Conservation (phyloP, 306 rosid genomes). For the Quercus cerris region DNA sequence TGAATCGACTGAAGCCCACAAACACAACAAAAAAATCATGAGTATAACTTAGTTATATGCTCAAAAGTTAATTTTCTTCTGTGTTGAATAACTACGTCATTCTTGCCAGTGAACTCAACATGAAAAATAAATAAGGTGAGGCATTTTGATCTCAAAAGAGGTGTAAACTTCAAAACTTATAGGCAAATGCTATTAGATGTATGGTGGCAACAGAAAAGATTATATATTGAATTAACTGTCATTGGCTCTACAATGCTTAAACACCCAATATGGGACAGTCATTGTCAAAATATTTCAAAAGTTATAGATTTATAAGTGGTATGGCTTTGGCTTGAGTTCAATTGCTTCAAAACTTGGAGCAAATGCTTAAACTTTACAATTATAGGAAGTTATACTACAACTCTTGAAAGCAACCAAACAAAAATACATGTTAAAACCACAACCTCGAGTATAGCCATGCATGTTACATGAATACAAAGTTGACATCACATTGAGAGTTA, state of each 20-base stretch:
- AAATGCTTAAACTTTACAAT: not conserved
- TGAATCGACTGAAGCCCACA: slow-evolving; percentile 72
- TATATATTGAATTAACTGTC: not conserved
- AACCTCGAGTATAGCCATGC: not conserved
- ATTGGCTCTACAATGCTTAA: not conserved
- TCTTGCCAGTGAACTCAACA: not conserved
- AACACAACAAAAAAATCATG: slow-evolving; percentile 2
- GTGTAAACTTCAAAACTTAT: not conserved
- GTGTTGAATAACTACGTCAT: not conserved
- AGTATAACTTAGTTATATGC: not conserved
- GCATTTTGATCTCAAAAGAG: not conserved
- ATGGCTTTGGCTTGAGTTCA: not conserved
- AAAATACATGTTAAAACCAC: not conserved
- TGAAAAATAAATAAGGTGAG: not conserved
- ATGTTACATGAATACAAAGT: not conserved
- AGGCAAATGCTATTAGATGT: not conserved
- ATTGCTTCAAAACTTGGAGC: not conserved
- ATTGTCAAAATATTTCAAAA: not conserved
- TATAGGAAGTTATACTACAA: not conserved
- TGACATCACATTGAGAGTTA: not conserved
- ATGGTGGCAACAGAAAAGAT: not conserved
- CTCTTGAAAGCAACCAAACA: not conserved
- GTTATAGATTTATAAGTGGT: not conserved
- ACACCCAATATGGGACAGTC: not conserved
- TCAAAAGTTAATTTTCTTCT: not conserved